A percentile compares a stretch with the other conserved stretches of the same genome.
Conservation (phyloP, 2,329 filamentous ascomycete species). For the Stagonosporopsis cucurbitacearum region DNA sequence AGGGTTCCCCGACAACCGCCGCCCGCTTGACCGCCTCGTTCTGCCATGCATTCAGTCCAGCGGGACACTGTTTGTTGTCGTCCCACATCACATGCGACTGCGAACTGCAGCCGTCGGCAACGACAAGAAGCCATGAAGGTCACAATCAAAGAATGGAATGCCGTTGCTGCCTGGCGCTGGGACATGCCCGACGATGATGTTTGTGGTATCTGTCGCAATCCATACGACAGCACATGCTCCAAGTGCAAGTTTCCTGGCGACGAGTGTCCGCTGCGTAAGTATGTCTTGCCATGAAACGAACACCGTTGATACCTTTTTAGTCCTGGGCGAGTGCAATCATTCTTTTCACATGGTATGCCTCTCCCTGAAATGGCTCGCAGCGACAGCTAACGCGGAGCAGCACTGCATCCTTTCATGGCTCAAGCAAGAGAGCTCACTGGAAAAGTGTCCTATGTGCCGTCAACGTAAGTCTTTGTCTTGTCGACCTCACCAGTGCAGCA, state of each 20-base stretch:
- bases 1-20: constrained; percentile 11
- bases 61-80: constrained; percentile 33
- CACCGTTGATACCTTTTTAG: constrained; percentile 55
- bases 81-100: constrained; percentile 11
- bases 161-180: constrained; percentile 97
- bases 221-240: constrained; percentile 97
- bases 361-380: not conserved
- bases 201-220: constrained; percentile 96
- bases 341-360: constrained; percentile 88
- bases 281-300: not conserved
- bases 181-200: constrained; percentile 97
- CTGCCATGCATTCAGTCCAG: constrained; percentile 22
- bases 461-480: constrained; percentile 68
- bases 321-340: constrained; percentile 95
- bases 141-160: constrained; percentile 90
- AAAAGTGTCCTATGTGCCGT: constrained; percentile 96
- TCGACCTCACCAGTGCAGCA: too few species aligned
- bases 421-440: constrained; percentile 89
- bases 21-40: constrained; percentile 26
- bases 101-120: constrained; percentile 10
- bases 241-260: constrained; percentile 98
- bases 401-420: constrained; percentile 98
- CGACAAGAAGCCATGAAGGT: constrained; percentile 76
- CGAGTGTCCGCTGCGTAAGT: constrained; percentile 86
- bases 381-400: constrained; percentile 53